Evolutionary conservation across 75 land plant species (phyloP).

Genomic region (Pseudotsuga menziesii): DNA sequence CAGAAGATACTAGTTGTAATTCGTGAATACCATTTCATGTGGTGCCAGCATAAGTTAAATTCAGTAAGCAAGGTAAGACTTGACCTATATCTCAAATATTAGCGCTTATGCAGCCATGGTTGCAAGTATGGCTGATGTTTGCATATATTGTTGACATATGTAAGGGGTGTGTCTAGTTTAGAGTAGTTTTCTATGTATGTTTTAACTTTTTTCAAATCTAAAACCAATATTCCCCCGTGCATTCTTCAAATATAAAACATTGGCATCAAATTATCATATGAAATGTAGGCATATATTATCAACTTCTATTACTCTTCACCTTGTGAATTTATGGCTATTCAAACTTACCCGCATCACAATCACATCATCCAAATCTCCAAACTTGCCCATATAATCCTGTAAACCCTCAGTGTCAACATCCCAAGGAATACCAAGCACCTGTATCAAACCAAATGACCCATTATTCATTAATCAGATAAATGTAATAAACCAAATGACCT

Average conservation of each 20-base stretch:
- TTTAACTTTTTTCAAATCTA: not conserved
- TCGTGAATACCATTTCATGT: not conserved
- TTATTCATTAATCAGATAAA: not conserved
- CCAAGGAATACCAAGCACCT: conserved; percentile 70
- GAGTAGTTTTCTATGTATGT: not conserved
- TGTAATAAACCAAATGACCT: not conserved
- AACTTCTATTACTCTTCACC: not conserved
- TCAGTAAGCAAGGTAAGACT: not conserved
- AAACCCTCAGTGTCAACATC: conserved; percentile 54
- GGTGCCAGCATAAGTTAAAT: not conserved
- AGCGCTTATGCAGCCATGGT: not conserved
- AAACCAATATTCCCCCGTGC: not conserved
- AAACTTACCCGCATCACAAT: conserved; percentile 70
- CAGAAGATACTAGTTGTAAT: not conserved
- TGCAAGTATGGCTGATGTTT: not conserved
- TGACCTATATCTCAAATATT: not conserved
- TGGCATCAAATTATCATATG: not conserved
- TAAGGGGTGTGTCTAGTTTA: not conserved
- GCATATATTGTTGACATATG: not conserved
- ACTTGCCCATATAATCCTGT: conserved; percentile 61
- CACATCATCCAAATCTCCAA: conserved; percentile 72
- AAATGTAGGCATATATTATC: not conserved
- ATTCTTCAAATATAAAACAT: not conserved
- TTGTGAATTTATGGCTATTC: not conserved
- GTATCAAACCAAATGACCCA: not conserved